These are phyloP conservation scores for Glonium stellatum DNA, from an alignment of 495 filamentous ascomycete genomes.

Conservation along the genomic window DNA sequence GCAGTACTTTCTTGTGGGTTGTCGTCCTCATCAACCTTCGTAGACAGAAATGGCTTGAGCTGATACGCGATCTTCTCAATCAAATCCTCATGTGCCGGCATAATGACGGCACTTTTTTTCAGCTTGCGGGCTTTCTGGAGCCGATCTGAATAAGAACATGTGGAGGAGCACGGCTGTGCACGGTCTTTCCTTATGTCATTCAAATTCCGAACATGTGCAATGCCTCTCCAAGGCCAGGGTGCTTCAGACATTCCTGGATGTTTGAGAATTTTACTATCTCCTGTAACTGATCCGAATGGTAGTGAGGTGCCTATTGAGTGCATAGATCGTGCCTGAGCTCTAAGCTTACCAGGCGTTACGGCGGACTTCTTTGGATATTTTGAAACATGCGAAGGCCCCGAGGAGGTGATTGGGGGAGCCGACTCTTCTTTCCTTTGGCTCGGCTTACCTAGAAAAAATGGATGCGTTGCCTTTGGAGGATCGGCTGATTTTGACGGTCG, in stretches of 20 bases:
- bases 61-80: conserved; percentile 13
- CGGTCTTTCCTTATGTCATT: background rate
- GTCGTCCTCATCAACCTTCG: background rate
- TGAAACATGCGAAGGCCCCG: conserved; percentile 17
- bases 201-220: conserved; percentile 32
- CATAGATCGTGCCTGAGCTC: conserved; percentile 18
- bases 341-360: conserved; percentile 37
- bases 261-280: conserved; percentile 19
- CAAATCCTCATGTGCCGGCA: conserved; percentile 21
- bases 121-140: conserved; percentile 14
- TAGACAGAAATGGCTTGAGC: background rate
- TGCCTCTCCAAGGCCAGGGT: conserved; percentile 31
- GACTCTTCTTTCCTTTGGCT: conserved; percentile 9
- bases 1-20: background rate
- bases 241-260: conserved; percentile 30
- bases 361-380: conserved; percentile 25
- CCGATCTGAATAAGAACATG: background rate
- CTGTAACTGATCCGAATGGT: conserved; percentile 16
- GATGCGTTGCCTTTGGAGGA: conserved; percentile 62
- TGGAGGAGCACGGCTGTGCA: background rate
- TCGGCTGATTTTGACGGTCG: conserved; percentile 29
- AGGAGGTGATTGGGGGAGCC: conserved; percentile 10
- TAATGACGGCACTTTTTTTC: conserved; percentile 17
- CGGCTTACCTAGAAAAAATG: conserved; percentile 62
- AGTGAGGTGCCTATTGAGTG: background rate